Base-by-base conservation (phyloP, 2,329 filamentous ascomycete genomes). In the Botryosphaeria dothidea region DNA sequence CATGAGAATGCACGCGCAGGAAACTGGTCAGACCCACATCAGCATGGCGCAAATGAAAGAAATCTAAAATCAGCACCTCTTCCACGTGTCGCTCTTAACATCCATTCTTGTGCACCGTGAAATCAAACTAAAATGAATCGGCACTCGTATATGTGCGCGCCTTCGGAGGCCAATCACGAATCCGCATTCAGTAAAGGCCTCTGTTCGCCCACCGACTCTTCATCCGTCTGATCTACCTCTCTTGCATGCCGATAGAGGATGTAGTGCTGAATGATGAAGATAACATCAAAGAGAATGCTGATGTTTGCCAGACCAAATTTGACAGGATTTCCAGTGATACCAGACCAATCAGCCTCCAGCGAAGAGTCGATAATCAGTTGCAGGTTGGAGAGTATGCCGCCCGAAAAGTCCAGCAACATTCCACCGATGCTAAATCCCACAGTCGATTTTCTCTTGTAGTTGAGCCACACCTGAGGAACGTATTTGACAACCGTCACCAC, bases 251-350 rank as follows among this genome's bases (percentile, higher is more conserved):
- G 77, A 74, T 97, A 98, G 21, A 97, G 77, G 38, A 93, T 80
- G 71, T 93, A 98, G 78, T 98, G 95, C 80, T 99, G 95, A 4
- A 85, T 73, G 60, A 98, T 90, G 74, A 98, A 98, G 56, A 97
- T 82, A 34, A 90, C 68, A 74, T 98, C 94, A 75, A 97, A 98
- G 2, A 92, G 76, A 71, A 98, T 90, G 65, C 89, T 92, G 51
- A 97, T 87, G 73, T 96, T 94, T 15, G 92, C 91, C 46, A 98
- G 83, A 2, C 89, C 88, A 66, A 98, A 88, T 80, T 98, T 99
- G 70, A 95, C 90, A 0, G 93, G 92, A 76, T 98, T 98, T 1
- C 93, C 94, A 0, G 90, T 93, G 65, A 98, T 84, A 23, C 94
- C 95, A 54, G 89, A 91, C 93, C 94, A 97, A 80, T 97, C 92